These are phyloP conservation scores for Penicillium sp. DNA, from an alignment of 2,329 filamentous ascomycete genomes.

Conservation along the genomic window DNA sequence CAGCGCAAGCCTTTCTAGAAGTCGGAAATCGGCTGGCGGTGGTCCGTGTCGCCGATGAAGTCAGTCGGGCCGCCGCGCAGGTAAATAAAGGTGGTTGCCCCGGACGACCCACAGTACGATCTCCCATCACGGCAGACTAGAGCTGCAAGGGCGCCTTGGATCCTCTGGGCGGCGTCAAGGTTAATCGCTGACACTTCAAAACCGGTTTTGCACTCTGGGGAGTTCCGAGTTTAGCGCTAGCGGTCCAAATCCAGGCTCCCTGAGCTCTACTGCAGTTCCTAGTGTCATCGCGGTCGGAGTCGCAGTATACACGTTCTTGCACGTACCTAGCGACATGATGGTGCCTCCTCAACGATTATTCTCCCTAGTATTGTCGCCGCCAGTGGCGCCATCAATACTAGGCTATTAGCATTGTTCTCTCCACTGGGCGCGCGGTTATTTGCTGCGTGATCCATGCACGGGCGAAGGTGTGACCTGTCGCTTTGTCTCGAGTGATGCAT, in stretches of 20 bases:
- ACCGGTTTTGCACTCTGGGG: not conserved
- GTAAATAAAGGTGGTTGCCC: conserved; percentile 24
- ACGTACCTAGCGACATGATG: no score
- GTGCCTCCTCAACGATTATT: no score
- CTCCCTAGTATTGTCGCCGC: conserved; percentile 3
- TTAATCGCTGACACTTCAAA: not conserved
- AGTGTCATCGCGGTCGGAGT: no score
- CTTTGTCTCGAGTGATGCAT: conserved; percentile 2
- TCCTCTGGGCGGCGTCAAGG: no score
- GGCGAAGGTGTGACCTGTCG: conserved; percentile 2
- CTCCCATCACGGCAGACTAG: no score
- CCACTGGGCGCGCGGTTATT: conserved; percentile 1
- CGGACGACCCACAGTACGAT: conserved; percentile 14
- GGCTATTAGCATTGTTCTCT: conserved; percentile 1
- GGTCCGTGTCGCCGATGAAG: conserved; percentile 23
- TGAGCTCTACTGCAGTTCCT: no score
- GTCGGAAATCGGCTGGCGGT: conserved; percentile 4
- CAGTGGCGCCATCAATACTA: not conserved
- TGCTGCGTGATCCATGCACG: conserved; percentile 1
- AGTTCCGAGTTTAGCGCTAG: no score
- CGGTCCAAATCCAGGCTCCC: no score
- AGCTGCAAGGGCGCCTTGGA: no score
- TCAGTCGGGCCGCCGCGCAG: conserved; percentile 11
- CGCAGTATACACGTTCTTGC: no score
- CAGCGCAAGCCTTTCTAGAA: conserved; percentile 3